Evolutionary conservation across 2,329 filamentous ascomycete species (phyloP).

Genomic region (Colletotrichum horii): DNA sequence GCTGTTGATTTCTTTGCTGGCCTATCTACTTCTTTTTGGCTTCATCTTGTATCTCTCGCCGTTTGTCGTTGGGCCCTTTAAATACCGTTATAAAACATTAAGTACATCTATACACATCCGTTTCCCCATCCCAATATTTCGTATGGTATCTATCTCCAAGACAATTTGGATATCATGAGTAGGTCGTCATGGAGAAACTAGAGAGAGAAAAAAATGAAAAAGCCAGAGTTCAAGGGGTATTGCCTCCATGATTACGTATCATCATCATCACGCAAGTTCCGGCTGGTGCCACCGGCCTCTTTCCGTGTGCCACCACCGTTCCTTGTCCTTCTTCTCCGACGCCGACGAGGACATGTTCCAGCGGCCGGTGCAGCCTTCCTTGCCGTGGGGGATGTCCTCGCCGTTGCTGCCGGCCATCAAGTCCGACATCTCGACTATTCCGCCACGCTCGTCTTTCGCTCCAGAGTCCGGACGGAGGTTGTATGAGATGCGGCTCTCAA

Average conservation of each 20-base stretch:
- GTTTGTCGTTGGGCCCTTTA: background rate
- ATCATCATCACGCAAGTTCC: slow-evolving; percentile 18
- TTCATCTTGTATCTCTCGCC: background rate
- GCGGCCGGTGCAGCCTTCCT: slow-evolving; percentile 49
- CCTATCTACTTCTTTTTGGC: background rate
- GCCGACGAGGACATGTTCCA: slow-evolving; percentile 48
- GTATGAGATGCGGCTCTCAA: slow-evolving; percentile 66
- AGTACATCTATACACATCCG: background rate
- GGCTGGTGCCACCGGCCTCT: slow-evolving; percentile 46
- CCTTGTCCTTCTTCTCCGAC: slow-evolving; percentile 52
- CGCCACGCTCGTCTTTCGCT: slow-evolving; percentile 60
- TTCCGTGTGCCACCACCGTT: slow-evolving; percentile 57
- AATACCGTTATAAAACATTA: slow-evolving; percentile 11
- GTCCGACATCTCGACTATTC: slow-evolving; percentile 58
- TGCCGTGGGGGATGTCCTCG: slow-evolving; percentile 41
- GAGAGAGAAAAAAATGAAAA: background rate
- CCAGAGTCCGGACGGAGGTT: slow-evolving; percentile 62
- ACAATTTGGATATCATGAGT: slow-evolving; percentile 7
- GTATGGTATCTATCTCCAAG: slow-evolving; percentile 6
- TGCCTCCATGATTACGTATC: background rate
- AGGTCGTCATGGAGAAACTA: background rate
- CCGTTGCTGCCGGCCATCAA: slow-evolving; percentile 49
- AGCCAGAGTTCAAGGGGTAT: background rate
- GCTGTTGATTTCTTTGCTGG: background rate
- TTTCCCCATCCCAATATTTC: background rate